Percentiles rank a stretch among this genome's conserved stretches.
Conservation (phyloP, 2,329 filamentous ascomycete genomes). For the Trichoderma sp. region DNA sequence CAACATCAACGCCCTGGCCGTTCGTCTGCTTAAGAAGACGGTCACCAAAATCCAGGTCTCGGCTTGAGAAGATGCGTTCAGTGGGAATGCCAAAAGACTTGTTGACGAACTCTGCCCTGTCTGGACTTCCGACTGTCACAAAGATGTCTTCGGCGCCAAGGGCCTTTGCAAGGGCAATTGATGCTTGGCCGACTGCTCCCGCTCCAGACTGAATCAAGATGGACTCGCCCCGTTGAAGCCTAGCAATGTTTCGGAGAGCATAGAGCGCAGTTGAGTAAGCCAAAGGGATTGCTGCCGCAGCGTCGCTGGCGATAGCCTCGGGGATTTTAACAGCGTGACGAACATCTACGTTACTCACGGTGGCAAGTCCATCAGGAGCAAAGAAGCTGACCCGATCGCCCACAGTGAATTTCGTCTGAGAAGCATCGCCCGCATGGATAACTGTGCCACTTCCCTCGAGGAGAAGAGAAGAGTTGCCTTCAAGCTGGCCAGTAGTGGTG, state of each 20-base stretch:
- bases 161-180: constrained; percentile 27
- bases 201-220: constrained; percentile 32
- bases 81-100: constrained; percentile 32
- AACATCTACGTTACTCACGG: constrained; percentile 15
- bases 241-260: constrained; percentile 32
- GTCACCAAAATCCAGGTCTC: constrained; percentile 31
- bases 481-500: constrained; percentile 11
- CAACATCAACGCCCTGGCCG: constrained; percentile 33
- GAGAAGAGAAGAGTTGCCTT: not conserved
- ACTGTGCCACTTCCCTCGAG: constrained; percentile 22
- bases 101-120: constrained; percentile 34
- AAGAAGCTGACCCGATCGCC: constrained; percentile 23
- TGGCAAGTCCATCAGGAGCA: constrained; percentile 19
- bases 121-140: constrained; percentile 33
- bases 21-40: constrained; percentile 30
- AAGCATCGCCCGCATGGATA: constrained; percentile 3
- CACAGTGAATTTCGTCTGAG: not conserved
- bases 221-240: constrained; percentile 30
- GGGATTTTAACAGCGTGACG: constrained; percentile 14
- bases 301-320: not conserved
- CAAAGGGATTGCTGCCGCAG: constrained; percentile 12
- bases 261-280: constrained; percentile 21
- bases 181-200: constrained; percentile 29
- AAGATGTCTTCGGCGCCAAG: constrained; percentile 33
- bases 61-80: constrained; percentile 35